Conservation (phyloP, 129 eudicot species). For the Flaveria bidentis region DNA sequence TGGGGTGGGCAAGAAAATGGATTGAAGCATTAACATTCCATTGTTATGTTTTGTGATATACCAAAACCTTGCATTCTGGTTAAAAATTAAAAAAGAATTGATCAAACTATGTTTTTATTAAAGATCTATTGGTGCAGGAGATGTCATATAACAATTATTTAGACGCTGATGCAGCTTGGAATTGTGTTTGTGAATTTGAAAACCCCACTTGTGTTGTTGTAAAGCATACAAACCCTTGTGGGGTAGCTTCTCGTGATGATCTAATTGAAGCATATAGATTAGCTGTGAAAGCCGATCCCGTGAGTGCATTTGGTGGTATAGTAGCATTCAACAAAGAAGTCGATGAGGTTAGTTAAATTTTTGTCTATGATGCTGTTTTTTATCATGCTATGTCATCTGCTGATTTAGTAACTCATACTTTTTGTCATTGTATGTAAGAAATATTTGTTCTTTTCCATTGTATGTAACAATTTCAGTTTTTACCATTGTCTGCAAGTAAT, state of each 20-base stretch:
- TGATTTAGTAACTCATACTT: not conserved
- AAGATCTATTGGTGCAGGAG: conserved; percentile 50
- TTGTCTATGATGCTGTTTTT: not conserved
- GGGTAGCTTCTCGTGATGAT: conserved; percentile 91
- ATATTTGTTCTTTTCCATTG: not conserved
- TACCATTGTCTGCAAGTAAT: not conserved
- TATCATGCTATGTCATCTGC: not conserved
- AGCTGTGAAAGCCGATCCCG: conserved; percentile 95
- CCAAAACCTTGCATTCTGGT: no score
- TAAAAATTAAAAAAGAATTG: no score
- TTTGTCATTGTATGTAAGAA: not conserved
- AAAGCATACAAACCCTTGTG: conserved; percentile 98
- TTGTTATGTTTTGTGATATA: not conserved
- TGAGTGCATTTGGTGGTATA: conserved; percentile 98
- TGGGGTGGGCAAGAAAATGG: not conserved
- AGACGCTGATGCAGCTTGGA: conserved; percentile 99
- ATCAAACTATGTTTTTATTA: no score
- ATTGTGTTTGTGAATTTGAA: conserved; percentile 87
- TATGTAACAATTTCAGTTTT: not conserved
- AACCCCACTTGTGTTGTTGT: conserved; percentile 93
- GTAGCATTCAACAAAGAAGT: conserved; percentile 95
- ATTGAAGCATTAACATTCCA: not conserved
- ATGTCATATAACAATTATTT: conserved; percentile 95
- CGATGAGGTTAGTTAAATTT: conserved; percentile 65
- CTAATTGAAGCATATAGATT: conserved; percentile 89